Evolutionary conservation across 73 alveolate species (phyloP).

Genomic region (Tetrahymena borealis): DNA sequence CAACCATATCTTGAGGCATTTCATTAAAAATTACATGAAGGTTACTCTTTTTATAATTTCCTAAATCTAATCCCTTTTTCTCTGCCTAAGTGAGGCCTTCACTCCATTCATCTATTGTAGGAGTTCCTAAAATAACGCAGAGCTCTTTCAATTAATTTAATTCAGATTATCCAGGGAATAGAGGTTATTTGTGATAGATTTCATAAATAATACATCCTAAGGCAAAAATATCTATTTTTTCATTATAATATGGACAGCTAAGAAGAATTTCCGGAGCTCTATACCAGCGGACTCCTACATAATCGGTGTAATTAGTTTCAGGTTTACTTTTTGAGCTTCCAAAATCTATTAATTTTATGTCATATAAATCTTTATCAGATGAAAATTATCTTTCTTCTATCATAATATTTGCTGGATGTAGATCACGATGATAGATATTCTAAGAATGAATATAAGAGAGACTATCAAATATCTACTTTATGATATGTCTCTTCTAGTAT

Average conservation of each 20-base stretch:
- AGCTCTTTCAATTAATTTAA: constrained; percentile 71
- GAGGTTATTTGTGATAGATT: constrained; percentile 83
- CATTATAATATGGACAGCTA: constrained; percentile 76
- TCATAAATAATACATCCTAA: constrained; percentile 97
- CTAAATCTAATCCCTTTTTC: constrained; percentile 80
- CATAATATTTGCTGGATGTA: background rate
- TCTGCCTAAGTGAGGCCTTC: constrained; percentile 66
- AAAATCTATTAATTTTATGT: constrained; percentile 94
- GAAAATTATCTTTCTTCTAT: background rate
- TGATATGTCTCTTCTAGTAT: background rate
- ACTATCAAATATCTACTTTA: background rate
- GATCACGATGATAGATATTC: background rate
- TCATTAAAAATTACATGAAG: constrained; percentile 29
- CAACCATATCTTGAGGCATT: constrained; percentile 51
- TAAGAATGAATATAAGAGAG: background rate
- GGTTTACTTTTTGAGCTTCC: constrained; percentile 89
- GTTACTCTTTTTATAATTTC: constrained; percentile 58
- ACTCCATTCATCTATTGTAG: background rate
- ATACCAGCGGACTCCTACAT: constrained; percentile 82
- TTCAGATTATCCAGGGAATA: constrained; percentile 95
- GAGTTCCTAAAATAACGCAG: constrained; percentile 38
- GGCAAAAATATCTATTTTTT: constrained; percentile 93
- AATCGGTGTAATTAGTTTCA: constrained; percentile 87
- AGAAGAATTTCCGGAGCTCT: constrained; percentile 96
- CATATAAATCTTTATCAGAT: background rate